Conservation (phyloP, 2,329 filamentous ascomycete genomes). For the Penicillium italicum region DNA sequence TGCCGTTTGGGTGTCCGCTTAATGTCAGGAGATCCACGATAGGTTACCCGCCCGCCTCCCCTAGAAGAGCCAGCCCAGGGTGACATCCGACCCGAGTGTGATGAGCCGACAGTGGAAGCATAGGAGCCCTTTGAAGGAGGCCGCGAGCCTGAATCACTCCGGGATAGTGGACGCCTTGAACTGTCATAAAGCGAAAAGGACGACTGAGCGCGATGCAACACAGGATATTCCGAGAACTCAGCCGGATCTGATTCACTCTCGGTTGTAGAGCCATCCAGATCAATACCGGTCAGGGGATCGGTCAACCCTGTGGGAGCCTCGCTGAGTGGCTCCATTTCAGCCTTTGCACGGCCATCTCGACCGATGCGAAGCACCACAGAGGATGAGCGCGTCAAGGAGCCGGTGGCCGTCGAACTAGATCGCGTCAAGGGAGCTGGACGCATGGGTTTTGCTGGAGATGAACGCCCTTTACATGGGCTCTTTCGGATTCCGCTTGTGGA, state of each 20-base stretch:
- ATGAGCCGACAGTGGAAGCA: constrained; percentile 41
- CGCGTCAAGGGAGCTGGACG: constrained; percentile 32
- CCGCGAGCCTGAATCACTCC: constrained; percentile 37
- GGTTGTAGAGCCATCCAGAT: constrained; percentile 43
- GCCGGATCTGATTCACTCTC: constrained; percentile 43
- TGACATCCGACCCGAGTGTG: constrained; percentile 40
- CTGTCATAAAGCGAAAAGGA: constrained; percentile 41
- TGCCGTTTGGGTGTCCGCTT: constrained; percentile 37
- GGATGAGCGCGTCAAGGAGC: constrained; percentile 35
- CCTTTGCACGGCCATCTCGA: constrained; percentile 47
- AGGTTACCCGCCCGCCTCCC: constrained; percentile 23
- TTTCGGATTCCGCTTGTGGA: constrained; percentile 39
- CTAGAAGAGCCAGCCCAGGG: constrained; percentile 40
- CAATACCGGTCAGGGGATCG: constrained; percentile 37
- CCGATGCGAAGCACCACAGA: constrained; percentile 48
- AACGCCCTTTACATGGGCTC: constrained; percentile 42
- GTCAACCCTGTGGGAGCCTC: constrained; percentile 34
- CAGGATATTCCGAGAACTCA: constrained; percentile 41
- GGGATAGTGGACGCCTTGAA: constrained; percentile 28
- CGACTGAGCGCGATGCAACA: constrained; percentile 36
- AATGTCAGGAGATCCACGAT: constrained; percentile 28
- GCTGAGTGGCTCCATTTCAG: constrained; percentile 41
- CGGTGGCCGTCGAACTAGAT: constrained; percentile 31
- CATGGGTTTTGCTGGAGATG: constrained; percentile 41
- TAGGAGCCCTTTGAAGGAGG: constrained; percentile 45